Percentiles rank a stretch among this genome's conserved stretches.
phyloP scores from a whole-genome alignment of 768 basidiomycete species.

The Suillus ampliporus region DNA sequence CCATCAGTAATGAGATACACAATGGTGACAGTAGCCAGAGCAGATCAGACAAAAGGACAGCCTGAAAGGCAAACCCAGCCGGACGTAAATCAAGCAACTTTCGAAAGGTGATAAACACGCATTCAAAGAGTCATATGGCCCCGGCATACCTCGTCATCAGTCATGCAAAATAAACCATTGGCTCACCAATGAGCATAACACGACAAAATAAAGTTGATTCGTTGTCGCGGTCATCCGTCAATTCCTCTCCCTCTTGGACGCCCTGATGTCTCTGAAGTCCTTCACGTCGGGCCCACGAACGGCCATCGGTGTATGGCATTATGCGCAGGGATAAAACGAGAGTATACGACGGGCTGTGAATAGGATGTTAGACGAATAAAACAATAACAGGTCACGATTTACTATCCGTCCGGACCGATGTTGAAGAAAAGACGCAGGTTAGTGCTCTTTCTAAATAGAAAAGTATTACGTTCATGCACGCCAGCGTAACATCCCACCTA shows the following conservation, averaged over 20 bases:
- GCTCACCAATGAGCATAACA: slow-evolving; percentile 16
- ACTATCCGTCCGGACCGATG: slow-evolving; percentile 81
- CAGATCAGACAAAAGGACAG: slow-evolving; percentile 5
- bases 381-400: slow-evolving; percentile 39
- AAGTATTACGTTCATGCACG: not conserved
- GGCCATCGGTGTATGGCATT: slow-evolving; percentile 85
- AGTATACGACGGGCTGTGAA: slow-evolving; percentile 69
- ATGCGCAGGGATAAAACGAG: slow-evolving; percentile 84
- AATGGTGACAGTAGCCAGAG: not conserved
- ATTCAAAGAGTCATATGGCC: slow-evolving; percentile 83
- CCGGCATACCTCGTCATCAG: slow-evolving; percentile 68
- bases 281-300: slow-evolving; percentile 72
- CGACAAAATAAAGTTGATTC: slow-evolving; percentile 18
- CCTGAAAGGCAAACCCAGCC: slow-evolving; percentile 42
- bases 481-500: slow-evolving; percentile 35
- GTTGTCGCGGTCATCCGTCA: slow-evolving; percentile 83
- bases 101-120: slow-evolving; percentile 43
- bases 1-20: not conserved
- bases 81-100: slow-evolving; percentile 66
- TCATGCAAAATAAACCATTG: slow-evolving; percentile 9
- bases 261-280: slow-evolving; percentile 69
- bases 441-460: slow-evolving; percentile 49
- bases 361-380: not conserved
- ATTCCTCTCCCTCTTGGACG: slow-evolving; percentile 76
- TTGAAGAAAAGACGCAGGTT: slow-evolving; percentile 92